A percentile compares a stretch with the other conserved stretches of the same genome.
Evolutionary conservation across 495 filamentous ascomycete species (phyloP).

Genomic region (Trichoderma reesei): DNA sequence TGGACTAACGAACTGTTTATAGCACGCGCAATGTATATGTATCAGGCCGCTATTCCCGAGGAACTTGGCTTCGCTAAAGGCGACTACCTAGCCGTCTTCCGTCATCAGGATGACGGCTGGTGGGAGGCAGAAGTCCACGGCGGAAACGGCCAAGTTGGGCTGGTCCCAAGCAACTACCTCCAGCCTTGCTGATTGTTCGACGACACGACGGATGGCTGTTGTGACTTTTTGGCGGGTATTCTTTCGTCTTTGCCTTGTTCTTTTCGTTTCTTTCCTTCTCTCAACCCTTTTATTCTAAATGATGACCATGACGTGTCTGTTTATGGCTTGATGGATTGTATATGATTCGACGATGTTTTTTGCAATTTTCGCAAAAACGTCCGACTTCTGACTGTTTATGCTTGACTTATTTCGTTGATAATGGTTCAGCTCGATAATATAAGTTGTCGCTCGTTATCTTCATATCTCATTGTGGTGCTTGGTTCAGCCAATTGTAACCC

Average conservation of each 20-base stretch:
- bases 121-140: conserved; percentile 96
- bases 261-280: background rate
- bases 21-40: conserved; percentile 93
- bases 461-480: background rate
- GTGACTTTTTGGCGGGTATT: background rate
- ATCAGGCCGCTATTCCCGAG: conserved; percentile 87
- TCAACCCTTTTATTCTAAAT: conserved; percentile 13
- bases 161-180: conserved; percentile 97
- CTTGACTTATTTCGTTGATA: background rate
- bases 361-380: background rate
- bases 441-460: background rate
- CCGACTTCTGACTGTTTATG: background rate
- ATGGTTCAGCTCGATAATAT: background rate
- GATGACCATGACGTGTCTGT: conserved; percentile 14
- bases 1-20: conserved; percentile 17
- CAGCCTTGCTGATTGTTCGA: conserved; percentile 48
- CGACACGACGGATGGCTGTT: background rate
- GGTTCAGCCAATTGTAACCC: background rate
- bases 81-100: conserved; percentile 78
- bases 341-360: conserved; percentile 7
- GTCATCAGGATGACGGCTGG: conserved; percentile 97
- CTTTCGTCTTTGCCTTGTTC: conserved; percentile 3
- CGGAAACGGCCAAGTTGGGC: conserved; percentile 57
- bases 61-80: conserved; percentile 92
- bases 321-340: conserved; percentile 7